phyloP scores from a whole-genome alignment of 1,284 basidiomycete genomes.

The Coniferiporia sulphurascens region DNA sequence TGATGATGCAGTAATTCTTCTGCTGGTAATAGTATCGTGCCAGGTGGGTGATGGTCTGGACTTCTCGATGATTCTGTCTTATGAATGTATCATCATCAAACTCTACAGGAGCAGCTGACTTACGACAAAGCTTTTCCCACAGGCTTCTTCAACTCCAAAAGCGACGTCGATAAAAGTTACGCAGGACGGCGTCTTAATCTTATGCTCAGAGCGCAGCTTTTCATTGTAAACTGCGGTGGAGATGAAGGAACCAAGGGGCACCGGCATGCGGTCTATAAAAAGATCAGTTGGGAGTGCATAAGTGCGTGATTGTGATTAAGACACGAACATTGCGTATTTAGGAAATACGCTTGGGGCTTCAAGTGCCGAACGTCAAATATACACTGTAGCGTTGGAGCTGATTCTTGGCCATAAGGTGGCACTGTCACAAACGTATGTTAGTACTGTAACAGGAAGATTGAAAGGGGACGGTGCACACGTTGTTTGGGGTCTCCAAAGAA shows the following conservation, averaged over 20 bases:
- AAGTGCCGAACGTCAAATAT: slow-evolving; percentile 45
- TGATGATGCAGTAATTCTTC: slow-evolving; percentile 43
- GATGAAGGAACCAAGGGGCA: slow-evolving; percentile 42
- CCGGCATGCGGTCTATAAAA: slow-evolving; percentile 45
- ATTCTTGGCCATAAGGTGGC: slow-evolving; percentile 41
- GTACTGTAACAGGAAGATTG: not conserved
- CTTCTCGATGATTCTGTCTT: slow-evolving; percentile 40
- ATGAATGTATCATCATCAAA: not conserved
- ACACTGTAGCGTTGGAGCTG: slow-evolving; percentile 34
- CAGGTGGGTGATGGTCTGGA: slow-evolving; percentile 36
- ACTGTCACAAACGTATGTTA: slow-evolving; percentile 3
- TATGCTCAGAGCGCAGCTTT: slow-evolving; percentile 35
- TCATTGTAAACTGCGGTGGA: slow-evolving; percentile 39
- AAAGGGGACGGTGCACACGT: slow-evolving; percentile 27
- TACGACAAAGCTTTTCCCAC: slow-evolving; percentile 43
- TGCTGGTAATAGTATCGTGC: slow-evolving; percentile 37
- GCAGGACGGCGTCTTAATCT: slow-evolving; percentile 25
- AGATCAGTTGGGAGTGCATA: not conserved
- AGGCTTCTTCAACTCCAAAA: slow-evolving; percentile 30
- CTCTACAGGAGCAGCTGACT: not conserved
- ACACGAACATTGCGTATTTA: slow-evolving; percentile 41
- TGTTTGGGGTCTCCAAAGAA: slow-evolving; percentile 47
- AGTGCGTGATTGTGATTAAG: not conserved
- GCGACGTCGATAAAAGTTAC: slow-evolving; percentile 43
- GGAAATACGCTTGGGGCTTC: slow-evolving; percentile 30